Evolutionary conservation across 306 rosid species (phyloP), one percentile per base, ranked within the genome.

Genomic region (Erythrophleum fordii): DNA sequence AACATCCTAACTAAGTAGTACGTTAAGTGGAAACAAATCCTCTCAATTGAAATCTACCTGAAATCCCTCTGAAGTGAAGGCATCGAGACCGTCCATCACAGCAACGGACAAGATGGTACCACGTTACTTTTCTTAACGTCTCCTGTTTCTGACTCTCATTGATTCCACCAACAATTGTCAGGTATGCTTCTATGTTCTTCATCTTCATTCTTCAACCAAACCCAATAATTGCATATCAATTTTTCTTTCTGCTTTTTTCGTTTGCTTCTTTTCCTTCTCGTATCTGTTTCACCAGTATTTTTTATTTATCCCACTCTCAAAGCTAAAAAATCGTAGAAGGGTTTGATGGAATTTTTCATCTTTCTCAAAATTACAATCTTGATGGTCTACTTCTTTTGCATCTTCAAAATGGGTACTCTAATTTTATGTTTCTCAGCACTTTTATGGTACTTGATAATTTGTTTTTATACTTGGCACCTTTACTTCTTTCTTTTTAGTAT

Each of bases 91-190:
- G n/a, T n/a, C n/a, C n/a, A n/a, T n/a, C n/a, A n/a, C n/a, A n/a
- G n/a, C n/a, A n/a, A n/a, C n/a, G n/a, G n/a, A n/a, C n/a, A n/a
- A n/a, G n/a, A n/a, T n/a, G n/a, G n/a, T n/a, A n/a, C n/a, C n/a
- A n/a, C n/a, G n/a, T n/a, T n/a, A n/a, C n/a, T n/a, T n/a, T n/a
- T n/a, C n/a, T n/a, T n/a, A n/a, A n/a, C n/a, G n/a, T n/a, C n/a
- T n/a, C n/a, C n/a, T n/a, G n/a, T n/a, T n/a, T n/a, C n/a, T n/a
- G n/a, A n/a, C n/a, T n/a, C n/a, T n/a, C n/a, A n/a, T n/a, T n/a
- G n/a, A n/a, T 81, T 81, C 82, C 85, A 77, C 81, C 70, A 69
- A 52, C 84, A 68, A 74, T 79, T 79, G 17, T 81, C 87, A 84
- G 91, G 91, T 88, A 70, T 22, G 88, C 76, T 62, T 85, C 83